Evolutionary conservation across 306 rosid genomes (phyloP), one percentile per base, ranked within the genome.

Genomic region (Cucurbita moschata): DNA sequence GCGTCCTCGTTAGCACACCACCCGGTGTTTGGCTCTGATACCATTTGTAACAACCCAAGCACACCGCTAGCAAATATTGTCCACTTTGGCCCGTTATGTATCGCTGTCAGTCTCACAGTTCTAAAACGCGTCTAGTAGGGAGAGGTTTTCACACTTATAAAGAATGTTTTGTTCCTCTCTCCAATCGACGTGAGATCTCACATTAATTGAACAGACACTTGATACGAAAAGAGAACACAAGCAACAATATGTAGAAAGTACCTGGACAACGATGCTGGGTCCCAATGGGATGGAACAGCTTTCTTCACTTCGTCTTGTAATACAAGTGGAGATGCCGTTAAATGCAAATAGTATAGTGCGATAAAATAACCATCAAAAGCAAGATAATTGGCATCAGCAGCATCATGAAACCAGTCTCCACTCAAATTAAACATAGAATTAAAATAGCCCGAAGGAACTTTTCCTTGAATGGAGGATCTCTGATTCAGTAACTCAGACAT

Each of bases 401-500:
- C 96, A 79, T 94, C 98, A 19, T 86, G 90, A 59, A 83, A 81
- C 98, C 98, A 94, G 78, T 90, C 89, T 50, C 98, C 98, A 79
- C 78, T 88, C 74, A 90, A 80, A 70, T 76, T 90, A 75, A 94
- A 94, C 61, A 90, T 85, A 63, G 98, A 85, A 78, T 90, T 94
- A 43, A 90, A 85, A 85, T 82, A 90, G 65, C 98, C 98, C 43
- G 98, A 94, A 68, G 98, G 98, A 66, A 94, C 80, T 89, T 94
- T 94, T 66, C 97, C 98, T 77, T 86, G 97, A 43, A 90, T 62
- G 7, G 90, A 86, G 66, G 89, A 85, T 83, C 82, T 90, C 79
- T 94, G 97, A 82, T 94, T 94, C 21, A 94, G 90, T 75, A 85
- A 53, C 87, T 90, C 97, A 50, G 98, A 94, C 98, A 94, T 94